These are phyloP conservation scores for Carallia brachiata DNA, from an alignment of 345 rosid species.

Conservation along the genomic window DNA sequence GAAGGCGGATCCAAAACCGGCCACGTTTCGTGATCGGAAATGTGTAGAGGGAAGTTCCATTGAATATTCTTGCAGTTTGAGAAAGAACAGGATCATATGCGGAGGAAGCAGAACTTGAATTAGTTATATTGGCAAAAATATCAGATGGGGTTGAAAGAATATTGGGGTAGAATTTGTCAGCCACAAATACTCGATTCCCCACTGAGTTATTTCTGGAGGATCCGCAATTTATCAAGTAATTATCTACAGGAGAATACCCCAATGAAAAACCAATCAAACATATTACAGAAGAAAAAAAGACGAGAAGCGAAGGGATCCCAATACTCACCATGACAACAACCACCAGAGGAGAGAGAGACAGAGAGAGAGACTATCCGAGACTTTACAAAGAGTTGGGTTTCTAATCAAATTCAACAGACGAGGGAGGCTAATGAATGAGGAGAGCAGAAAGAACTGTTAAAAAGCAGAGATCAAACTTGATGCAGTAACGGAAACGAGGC, in stretches of 20 bases:
- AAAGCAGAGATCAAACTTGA: not conserved
- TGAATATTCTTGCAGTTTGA: conserved; percentile 58
- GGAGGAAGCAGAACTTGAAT: conserved; percentile 26
- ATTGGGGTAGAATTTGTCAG: conserved; percentile 34
- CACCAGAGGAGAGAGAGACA: not conserved
- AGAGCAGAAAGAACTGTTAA: too few relatives aligned
- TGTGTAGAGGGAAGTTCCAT: conserved; percentile 34
- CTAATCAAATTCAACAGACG: not conserved
- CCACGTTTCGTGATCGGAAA: conserved; percentile 53
- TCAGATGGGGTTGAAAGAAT: conserved; percentile 27
- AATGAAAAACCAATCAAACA: conserved; percentile 37
- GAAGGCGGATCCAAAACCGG: conserved; percentile 67
- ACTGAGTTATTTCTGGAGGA: conserved; percentile 46
- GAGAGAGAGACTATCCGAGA: not conserved
- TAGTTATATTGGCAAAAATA: conserved; percentile 23
- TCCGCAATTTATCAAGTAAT: conserved; percentile 68
- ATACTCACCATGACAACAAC: conserved; percentile 31
- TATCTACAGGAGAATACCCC: conserved; percentile 44
- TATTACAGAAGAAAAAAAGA: conserved; percentile 27
- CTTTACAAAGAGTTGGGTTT: not conserved
- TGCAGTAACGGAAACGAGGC: not conserved
- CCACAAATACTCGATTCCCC: conserved; percentile 41
- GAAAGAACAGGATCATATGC: conserved; percentile 42
- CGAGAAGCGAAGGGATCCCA: conserved; percentile 13
- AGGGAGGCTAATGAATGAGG: too few relatives aligned